Evolutionary conservation across 371 early-diverging fungal genomes (phyloP).

Genomic region (Saksenaea vasiformis): DNA sequence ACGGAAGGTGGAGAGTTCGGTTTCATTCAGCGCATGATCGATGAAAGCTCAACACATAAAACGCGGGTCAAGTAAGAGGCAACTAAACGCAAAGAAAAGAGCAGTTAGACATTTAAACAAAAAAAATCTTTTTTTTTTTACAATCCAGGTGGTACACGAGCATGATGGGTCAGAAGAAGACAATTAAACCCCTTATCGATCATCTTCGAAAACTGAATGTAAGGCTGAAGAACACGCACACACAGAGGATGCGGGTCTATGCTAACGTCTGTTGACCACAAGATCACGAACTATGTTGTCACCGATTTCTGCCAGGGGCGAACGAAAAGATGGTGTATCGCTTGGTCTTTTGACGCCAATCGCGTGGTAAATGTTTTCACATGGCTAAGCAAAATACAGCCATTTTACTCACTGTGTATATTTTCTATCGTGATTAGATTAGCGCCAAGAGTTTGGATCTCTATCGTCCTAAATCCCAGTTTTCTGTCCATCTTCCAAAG

Average conservation of each 20-base stretch:
- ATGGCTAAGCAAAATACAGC: no score
- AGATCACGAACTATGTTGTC: constrained; percentile 47
- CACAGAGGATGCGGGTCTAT: no score
- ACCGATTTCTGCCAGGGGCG: constrained; percentile 60
- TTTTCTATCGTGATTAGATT: constrained; percentile 3
- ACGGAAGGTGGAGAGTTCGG: constrained; percentile 67
- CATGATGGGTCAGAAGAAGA: constrained; percentile 60
- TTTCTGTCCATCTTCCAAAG: constrained; percentile 18
- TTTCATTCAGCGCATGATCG: constrained; percentile 58
- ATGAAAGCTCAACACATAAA: constrained; percentile 52
- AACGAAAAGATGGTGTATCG: constrained; percentile 68
- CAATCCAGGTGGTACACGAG: constrained; percentile 67
- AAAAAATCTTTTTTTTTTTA: no score
- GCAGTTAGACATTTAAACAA: no score
- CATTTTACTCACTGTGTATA: neutral
- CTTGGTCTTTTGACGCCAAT: constrained; percentile 58
- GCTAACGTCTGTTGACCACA: no score
- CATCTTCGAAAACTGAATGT: constrained; percentile 36
- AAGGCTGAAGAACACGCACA: constrained; percentile 5
- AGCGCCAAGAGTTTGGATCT: constrained; percentile 17
- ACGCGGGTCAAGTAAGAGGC: constrained; percentile 30
- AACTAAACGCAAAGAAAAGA: neutral
- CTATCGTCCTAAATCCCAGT: constrained; percentile 37
- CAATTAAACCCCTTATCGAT: constrained; percentile 39
- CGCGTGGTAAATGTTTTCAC: constrained; percentile 18